These are phyloP conservation scores for Dictyostelium firmibasis DNA, from an alignment of 78 protist species.

Conservation along the genomic window DNA sequence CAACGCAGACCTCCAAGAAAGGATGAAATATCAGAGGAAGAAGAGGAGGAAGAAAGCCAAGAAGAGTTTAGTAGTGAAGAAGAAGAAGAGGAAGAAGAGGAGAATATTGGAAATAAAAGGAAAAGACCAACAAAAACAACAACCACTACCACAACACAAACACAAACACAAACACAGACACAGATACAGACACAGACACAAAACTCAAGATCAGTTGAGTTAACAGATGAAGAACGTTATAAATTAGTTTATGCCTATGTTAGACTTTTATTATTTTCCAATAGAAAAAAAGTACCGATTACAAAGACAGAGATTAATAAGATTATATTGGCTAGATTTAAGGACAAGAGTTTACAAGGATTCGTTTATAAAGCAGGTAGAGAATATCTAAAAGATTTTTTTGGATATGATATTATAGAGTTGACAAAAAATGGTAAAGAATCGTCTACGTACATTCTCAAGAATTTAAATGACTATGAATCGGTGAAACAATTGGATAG, in stretches of 20 bases:
- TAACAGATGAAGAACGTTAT: neutral
- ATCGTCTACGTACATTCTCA: neutral
- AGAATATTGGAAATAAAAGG: neutral
- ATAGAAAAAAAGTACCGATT: slow-evolving; percentile 45
- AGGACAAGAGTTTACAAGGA: neutral
- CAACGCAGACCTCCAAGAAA: neutral
- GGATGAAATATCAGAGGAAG: neutral
- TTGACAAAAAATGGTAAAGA: neutral
- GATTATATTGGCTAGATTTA: slow-evolving; percentile 3
- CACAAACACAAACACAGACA: neutral
- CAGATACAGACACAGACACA: neutral
- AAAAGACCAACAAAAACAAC: neutral
- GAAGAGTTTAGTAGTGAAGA: neutral
- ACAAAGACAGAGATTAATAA: slow-evolving; percentile 10
- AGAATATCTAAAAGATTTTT: neutral
- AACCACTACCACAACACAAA: neutral
- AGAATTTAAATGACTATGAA: neutral
- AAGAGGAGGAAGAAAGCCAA: neutral
- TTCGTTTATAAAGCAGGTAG: slow-evolving; percentile 3
- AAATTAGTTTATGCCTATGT: slow-evolving; percentile 45
- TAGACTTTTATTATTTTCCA: slow-evolving; percentile 37
- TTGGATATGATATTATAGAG: slow-evolving; percentile 33
- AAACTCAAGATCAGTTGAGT: neutral
- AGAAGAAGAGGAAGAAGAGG: too few relatives aligned
- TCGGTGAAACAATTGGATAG: neutral